Evolutionary conservation across 441 rosid species (phyloP).

Genomic region (Sinapis alba): DNA sequence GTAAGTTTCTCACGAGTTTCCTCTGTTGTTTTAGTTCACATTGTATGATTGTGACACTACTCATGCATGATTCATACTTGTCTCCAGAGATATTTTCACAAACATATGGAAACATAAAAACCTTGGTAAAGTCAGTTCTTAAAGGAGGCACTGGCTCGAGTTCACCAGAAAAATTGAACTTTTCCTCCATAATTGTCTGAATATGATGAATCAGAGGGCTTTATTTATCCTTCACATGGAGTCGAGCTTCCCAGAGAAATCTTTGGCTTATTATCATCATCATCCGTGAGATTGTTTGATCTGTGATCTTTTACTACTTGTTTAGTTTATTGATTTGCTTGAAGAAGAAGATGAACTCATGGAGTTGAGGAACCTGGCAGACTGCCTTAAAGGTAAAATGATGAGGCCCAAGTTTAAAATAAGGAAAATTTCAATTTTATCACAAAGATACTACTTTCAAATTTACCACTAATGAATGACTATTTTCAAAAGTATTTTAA

Average conservation of each 20-base stretch:
- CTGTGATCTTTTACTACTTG: too few relatives aligned
- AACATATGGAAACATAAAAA: constrained; percentile 10
- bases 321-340: too few relatives aligned
- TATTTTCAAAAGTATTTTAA: too few relatives aligned
- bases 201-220: constrained; percentile 42
- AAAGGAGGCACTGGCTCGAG: constrained; percentile 55
- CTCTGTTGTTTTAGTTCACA: constrained; percentile 74
- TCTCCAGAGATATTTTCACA: background rate
- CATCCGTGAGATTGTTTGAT: background rate
- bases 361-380: too few relatives aligned
- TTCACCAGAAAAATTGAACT: constrained; percentile 59
- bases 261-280: constrained; percentile 38
- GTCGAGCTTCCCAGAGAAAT: constrained; percentile 56
- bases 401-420: too few relatives aligned
- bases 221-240: constrained; percentile 45
- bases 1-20: constrained; percentile 70
- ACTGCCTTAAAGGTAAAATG: too few relatives aligned
- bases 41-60: constrained; percentile 52
- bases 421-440: too few relatives aligned
- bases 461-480: too few relatives aligned
- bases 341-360: too few relatives aligned
- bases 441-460: too few relatives aligned
- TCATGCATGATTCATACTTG: too few relatives aligned
- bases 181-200: constrained; percentile 32
- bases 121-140: constrained; percentile 49